Base-by-base conservation (phyloP, 176 grass and related monocot genomes). In the Carex parvula region DNA sequence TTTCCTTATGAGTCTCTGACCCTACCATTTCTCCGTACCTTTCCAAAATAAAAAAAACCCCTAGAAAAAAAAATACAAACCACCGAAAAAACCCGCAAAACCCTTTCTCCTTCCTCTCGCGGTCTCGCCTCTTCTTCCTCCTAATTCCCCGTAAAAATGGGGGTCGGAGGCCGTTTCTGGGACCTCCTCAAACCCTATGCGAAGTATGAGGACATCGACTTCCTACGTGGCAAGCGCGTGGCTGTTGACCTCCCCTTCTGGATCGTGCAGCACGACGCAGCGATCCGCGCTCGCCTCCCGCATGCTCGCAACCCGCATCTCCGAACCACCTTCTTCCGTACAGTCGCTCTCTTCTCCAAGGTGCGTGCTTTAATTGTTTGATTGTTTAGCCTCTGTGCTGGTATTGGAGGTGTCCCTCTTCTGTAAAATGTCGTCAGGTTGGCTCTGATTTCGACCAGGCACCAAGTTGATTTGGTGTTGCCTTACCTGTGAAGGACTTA, bases 161-260 rank as follows among this genome's bases (percentile, higher is more conserved):
- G 95, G 15, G 88, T 98, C 63, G 92, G 89, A 21, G 91, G 92
- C 0, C 90, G 82, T 26, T 98, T 95, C 87, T 98, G 95, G 95
- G 91, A 95, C 53, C 91, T 98, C 0, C 86, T 98, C 13, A 91
- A 89, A 79, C 95, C 91, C 61, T 93, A 87, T 79, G 91, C 86
- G 30, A 83, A 82, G 56, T 79, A 88, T 32, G 92, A 98, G 54
- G 91, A 75, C 6, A 86, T 89, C 52, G 92, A 89, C 12, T 89
- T 80, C 89, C 92, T 98, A 60, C 92, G 89, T 54, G 88, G 90
- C 79, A 90, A 94, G 82, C 92, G 91, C 70, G 92, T 98, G 58
- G 95, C 95, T 81, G 87, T 94, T 53, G 95, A 98, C 79, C 95
- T 98, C 69, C 94, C 95, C 83, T 98, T 91, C 86, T 98, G 92